Percentiles rank a stretch among this genome's conserved stretches.
phyloP scores from a whole-genome alignment of 2,329 filamentous ascomycete genomes.

The Diaporthe citrichinensis region DNA sequence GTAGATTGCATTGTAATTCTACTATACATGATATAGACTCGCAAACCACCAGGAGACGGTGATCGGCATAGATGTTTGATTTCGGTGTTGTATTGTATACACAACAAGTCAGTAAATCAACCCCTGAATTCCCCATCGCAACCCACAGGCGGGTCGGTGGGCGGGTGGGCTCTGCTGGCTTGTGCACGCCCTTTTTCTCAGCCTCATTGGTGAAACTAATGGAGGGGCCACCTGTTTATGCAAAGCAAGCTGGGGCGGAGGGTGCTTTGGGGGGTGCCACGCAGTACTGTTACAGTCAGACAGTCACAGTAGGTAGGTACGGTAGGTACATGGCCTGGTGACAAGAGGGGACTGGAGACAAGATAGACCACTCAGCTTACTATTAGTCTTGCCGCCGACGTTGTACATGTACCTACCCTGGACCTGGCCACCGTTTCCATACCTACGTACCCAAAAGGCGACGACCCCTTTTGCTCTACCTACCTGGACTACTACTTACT shows the following conservation, averaged over 20 bases:
- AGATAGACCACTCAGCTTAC: background rate
- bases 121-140: conserved; percentile 20
- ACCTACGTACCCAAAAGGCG: conserved; percentile 26
- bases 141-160: conserved; percentile 28
- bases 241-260: conserved; percentile 30
- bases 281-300: conserved; percentile 11
- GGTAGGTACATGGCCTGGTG: background rate
- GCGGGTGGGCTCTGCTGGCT: conserved; percentile 26
- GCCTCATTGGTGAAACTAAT: conserved; percentile 35
- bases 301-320: background rate
- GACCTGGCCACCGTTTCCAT: conserved; percentile 32
- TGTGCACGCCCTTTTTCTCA: conserved; percentile 26
- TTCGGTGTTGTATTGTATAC: background rate
- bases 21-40: background rate
- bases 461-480: conserved; percentile 15
- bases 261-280: background rate
- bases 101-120: background rate
- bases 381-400: conserved; percentile 17
- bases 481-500: background rate
- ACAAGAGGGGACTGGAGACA: conserved; percentile 1
- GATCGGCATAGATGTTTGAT: conserved; percentile 26
- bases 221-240: conserved; percentile 28
- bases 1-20: conserved; percentile 21
- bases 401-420: conserved; percentile 24
- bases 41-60: background rate